Percentiles rank a stretch among this genome's conserved stretches.
Conservation (phyloP, 805 yeast species). For the Candida palmyrensis region DNA sequence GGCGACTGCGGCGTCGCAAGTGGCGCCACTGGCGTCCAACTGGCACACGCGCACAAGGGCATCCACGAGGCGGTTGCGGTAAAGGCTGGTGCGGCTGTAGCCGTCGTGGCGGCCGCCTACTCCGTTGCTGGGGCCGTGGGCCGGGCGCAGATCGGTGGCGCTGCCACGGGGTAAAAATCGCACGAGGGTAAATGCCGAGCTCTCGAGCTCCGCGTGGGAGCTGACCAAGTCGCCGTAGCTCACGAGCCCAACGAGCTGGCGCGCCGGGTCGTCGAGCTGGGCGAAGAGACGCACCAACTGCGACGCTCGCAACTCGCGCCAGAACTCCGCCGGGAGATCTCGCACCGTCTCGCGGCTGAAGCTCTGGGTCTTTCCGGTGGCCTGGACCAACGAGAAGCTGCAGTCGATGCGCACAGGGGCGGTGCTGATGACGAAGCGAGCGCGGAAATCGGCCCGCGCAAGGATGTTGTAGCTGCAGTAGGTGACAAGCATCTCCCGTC, state of each 20-base stretch:
- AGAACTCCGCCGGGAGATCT: slow-evolving; percentile 21
- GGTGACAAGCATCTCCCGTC: slow-evolving; percentile 37
- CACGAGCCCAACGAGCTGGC: slow-evolving; percentile 57
- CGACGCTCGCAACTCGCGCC: slow-evolving; percentile 63
- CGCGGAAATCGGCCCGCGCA: slow-evolving; percentile 70
- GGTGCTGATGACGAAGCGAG: slow-evolving; percentile 35
- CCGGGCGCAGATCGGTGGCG: slow-evolving; percentile 34
- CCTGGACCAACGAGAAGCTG: slow-evolving; percentile 21
- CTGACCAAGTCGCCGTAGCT: slow-evolving; percentile 37
- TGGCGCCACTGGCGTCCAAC: slow-evolving; percentile 28
- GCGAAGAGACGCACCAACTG: slow-evolving; percentile 49
- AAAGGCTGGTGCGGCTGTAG: slow-evolving; percentile 21
- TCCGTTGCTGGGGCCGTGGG: slow-evolving; percentile 25
- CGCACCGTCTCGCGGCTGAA: slow-evolving; percentile 14
- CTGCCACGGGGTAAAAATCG: slow-evolving; percentile 43
- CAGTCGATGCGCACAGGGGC: slow-evolving; percentile 23
- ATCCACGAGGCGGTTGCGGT: slow-evolving; percentile 51
- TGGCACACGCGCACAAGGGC: slow-evolving; percentile 42
- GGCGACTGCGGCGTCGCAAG: slow-evolving; percentile 27
- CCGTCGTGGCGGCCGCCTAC: slow-evolving; percentile 20
- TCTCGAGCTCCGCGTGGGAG: slow-evolving; percentile 9
- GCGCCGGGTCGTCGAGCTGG: slow-evolving; percentile 48
- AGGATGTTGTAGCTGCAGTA: slow-evolving; percentile 73
- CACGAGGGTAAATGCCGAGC: slow-evolving; percentile 35
- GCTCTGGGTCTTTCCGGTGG: slow-evolving; percentile 10